Conservation (phyloP, 805 yeast species). For the Kodamaea lidongshanica region DNA sequence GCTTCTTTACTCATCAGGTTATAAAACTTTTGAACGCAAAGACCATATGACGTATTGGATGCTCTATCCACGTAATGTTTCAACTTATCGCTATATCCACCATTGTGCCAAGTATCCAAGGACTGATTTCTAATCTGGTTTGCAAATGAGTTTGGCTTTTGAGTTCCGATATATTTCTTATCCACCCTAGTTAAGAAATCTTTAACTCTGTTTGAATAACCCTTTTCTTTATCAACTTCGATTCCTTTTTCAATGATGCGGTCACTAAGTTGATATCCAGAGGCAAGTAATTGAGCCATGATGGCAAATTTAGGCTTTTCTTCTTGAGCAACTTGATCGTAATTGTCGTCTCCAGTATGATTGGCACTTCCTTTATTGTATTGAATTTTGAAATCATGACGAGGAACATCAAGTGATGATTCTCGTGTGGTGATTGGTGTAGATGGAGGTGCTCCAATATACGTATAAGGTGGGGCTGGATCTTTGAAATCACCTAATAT, state of each 20-base stretch:
- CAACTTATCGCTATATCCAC: constrained; percentile 27
- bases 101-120: constrained; percentile 22
- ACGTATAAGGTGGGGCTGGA: constrained; percentile 15
- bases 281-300: constrained; percentile 66
- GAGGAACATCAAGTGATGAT: constrained; percentile 8
- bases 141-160: constrained; percentile 43
- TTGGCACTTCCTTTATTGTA: constrained; percentile 8
- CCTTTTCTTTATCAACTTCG: constrained; percentile 59
- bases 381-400: constrained; percentile 18
- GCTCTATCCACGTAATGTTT: constrained; percentile 44
- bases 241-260: constrained; percentile 53
- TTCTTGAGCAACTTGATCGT: constrained; percentile 61
- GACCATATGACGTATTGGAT: constrained; percentile 45
- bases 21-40: constrained; percentile 57
- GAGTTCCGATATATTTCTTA: constrained; percentile 50
- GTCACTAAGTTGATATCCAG: constrained; percentile 69
- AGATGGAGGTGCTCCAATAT: constrained; percentile 6
- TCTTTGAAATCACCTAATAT: constrained; percentile 10
- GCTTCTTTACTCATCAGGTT: constrained; percentile 49
- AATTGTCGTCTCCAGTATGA: constrained; percentile 24
- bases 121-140: constrained; percentile 27
- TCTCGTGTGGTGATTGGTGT: constrained; percentile 9
- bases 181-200: constrained; percentile 51
- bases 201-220: constrained; percentile 51
- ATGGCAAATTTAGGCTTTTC: constrained; percentile 71